A percentile compares a stretch with the other conserved stretches of the same genome.
Conservation (phyloP, 192 early-diverging fungal genomes). For the Haplosporangium gracile region DNA sequence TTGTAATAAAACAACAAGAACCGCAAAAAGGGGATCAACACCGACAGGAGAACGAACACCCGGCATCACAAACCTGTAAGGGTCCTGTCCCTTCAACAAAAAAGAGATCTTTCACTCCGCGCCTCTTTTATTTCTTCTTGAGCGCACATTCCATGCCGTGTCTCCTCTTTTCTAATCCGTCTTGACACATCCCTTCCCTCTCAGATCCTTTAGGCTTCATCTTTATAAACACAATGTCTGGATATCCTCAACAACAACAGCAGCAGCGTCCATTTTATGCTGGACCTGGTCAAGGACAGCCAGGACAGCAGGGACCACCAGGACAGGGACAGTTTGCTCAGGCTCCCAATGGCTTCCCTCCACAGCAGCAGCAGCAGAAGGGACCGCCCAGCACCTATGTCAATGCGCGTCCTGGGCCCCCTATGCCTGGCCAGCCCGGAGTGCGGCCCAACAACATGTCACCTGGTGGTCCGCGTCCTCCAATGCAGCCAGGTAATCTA, state of each 20-base stretch:
- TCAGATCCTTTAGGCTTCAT: not conserved
- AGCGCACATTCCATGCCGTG: not conserved
- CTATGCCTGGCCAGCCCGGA: constrained; percentile 18
- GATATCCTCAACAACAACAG: constrained; percentile 28
- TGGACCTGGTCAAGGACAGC: constrained; percentile 29
- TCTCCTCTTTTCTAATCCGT: not conserved
- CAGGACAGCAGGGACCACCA: constrained; percentile 19
- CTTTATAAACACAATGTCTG: constrained; percentile 20
- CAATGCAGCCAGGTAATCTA: constrained; percentile 31
- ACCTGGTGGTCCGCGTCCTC: constrained; percentile 25
- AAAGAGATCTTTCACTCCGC: not conserved
- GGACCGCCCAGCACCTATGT: constrained; percentile 19
- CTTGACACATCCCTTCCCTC: not conserved
- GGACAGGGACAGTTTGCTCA: constrained; percentile 34
- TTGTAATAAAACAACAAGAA: not conserved
- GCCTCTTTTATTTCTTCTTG: not conserved
- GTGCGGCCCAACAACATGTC: constrained; percentile 24
- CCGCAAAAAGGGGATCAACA: not conserved
- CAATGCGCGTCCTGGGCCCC: constrained; percentile 25
- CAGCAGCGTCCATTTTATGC: constrained; percentile 39
- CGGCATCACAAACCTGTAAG: constrained; percentile 2
- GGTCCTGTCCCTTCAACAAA: not conserved
- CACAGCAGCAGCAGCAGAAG: constrained; percentile 30
- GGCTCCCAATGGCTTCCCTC: constrained; percentile 26
- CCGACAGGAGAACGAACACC: not conserved